phyloP scores from a whole-genome alignment of 148 eudicot species.

The Heliamphora exappendiculata region DNA sequence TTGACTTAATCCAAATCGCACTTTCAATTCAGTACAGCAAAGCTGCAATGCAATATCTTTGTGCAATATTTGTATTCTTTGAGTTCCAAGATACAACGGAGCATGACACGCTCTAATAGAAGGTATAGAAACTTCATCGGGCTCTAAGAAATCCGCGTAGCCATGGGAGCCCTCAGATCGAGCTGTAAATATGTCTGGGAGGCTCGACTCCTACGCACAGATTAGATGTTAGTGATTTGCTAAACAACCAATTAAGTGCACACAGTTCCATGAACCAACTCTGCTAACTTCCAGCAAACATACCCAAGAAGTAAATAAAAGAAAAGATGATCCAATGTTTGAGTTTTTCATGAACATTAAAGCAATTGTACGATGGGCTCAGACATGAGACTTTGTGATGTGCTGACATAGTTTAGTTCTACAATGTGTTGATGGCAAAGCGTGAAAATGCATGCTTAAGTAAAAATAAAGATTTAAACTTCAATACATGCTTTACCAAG shows the following conservation, averaged over 20 bases:
- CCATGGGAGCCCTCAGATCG: constrained; percentile 30
- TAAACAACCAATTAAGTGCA: neutral
- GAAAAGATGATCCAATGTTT: neutral
- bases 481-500: constrained; percentile 40
- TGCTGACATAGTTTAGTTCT: neutral
- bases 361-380: neutral
- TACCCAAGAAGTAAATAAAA: neutral
- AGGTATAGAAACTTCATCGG: constrained; percentile 47
- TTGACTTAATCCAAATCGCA: constrained; percentile 66
- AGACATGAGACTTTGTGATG: neutral
- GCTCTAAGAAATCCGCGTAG: constrained; percentile 37
- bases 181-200: constrained; percentile 47
- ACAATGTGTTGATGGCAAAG: neutral
- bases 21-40: constrained; percentile 39
- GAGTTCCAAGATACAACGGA: constrained; percentile 42
- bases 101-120: constrained; percentile 40
- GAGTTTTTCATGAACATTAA: neutral
- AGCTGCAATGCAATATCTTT: constrained; percentile 35
- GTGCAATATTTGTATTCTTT: constrained; percentile 55
- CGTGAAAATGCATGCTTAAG: neutral
- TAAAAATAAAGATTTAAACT: neutral
- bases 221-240: constrained; percentile 11
- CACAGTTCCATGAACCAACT: neutral
- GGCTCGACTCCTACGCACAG: constrained; percentile 80
- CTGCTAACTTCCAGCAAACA: neutral